Evolutionary conservation across 2,329 filamentous ascomycete species (phyloP).

Genomic region (Talaromyces amestolkiae): DNA sequence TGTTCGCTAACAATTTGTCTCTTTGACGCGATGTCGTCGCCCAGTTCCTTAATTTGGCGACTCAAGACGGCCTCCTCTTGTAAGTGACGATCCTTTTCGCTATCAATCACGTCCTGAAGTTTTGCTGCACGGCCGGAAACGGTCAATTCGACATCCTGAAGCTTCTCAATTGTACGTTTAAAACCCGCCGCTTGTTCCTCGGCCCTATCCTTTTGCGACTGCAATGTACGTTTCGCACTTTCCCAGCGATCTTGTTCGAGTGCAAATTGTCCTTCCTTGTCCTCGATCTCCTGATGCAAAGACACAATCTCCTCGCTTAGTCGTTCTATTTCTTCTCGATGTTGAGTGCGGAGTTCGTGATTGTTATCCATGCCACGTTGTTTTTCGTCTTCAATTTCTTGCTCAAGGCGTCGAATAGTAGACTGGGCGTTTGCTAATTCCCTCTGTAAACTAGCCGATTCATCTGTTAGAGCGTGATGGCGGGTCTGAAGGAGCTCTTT

Average conservation of each 20-base stretch:
- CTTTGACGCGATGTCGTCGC: conserved; percentile 66
- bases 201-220: conserved; percentile 63
- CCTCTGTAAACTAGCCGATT: conserved; percentile 65
- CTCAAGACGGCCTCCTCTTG: conserved; percentile 68
- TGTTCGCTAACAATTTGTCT: conserved; percentile 64
- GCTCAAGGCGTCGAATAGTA: conserved; percentile 48
- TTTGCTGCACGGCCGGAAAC: conserved; percentile 66
- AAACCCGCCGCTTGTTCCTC: conserved; percentile 67
- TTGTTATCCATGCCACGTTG: conserved; percentile 60
- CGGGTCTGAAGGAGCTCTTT: conserved; percentile 68
- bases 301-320: conserved; percentile 58
- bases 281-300: conserved; percentile 63
- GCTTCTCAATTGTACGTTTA: conserved; percentile 67
- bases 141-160: conserved; percentile 66
- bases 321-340: conserved; percentile 55
- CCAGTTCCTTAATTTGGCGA: conserved; percentile 71
- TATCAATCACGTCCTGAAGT: conserved; percentile 66
- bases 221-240: conserved; percentile 61
- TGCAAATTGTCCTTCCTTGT: conserved; percentile 68
- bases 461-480: conserved; percentile 64
- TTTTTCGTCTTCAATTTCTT: conserved; percentile 53
- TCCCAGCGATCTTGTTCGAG: conserved; percentile 73
- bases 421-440: conserved; percentile 55
- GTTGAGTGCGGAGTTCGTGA: conserved; percentile 56
- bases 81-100: conserved; percentile 68